phyloP scores from a whole-genome alignment of 495 filamentous ascomycete genomes.

The Penicillium ochrochloron region DNA sequence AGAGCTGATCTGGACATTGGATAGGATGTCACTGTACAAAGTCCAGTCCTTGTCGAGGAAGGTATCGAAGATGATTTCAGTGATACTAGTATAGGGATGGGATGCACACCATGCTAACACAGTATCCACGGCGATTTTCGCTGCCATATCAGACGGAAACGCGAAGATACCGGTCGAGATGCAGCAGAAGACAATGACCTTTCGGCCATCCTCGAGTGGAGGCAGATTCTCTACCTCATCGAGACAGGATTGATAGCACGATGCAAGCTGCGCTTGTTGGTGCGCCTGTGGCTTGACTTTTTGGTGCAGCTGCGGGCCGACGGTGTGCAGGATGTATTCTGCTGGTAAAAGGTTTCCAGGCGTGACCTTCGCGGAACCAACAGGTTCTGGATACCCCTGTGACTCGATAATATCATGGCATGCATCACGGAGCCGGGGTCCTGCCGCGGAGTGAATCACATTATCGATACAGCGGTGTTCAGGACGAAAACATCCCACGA shows the following conservation, averaged over 20 bases:
- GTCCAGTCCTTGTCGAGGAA: not conserved
- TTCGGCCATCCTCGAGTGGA: not conserved
- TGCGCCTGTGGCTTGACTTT: not conserved
- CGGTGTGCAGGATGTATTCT: not conserved
- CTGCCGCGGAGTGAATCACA: not conserved
- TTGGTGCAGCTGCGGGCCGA: not conserved
- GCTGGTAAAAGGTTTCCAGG: not conserved
- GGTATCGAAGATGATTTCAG: constrained; percentile 1
- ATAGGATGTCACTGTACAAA: not conserved
- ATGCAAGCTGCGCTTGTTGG: not conserved
- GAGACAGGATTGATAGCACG: not conserved
- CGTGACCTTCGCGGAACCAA: not conserved
- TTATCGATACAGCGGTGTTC: constrained; percentile 3
- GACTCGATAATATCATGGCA: not conserved
- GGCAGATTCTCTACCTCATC: not conserved
- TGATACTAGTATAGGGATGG: not conserved
- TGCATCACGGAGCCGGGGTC: not conserved
- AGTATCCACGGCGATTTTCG: not conserved
- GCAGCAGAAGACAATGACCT: not conserved
- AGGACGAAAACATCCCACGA: not conserved
- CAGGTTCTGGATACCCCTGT: not conserved
- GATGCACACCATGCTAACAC: not conserved
- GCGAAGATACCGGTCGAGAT: not conserved
- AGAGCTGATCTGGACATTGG: not conserved
- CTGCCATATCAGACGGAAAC: constrained; percentile 2